Conservation (phyloP, 1,139 yeast genomes). For the Hansenula sp. region DNA sequence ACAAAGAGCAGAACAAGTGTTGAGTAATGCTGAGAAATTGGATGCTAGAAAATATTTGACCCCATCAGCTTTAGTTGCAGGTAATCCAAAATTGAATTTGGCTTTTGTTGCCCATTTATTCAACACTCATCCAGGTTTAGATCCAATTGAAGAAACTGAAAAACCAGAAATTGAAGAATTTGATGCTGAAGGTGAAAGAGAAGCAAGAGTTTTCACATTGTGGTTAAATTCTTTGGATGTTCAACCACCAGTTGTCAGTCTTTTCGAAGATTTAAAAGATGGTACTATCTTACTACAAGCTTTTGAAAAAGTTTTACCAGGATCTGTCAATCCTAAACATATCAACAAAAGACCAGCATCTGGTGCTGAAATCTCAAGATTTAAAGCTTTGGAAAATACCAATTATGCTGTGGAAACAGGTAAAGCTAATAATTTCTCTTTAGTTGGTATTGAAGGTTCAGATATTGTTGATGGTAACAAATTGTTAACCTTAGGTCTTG, state of each 20-base stretch:
- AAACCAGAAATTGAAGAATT: slow-evolving; percentile 86
- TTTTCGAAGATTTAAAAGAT: slow-evolving; percentile 93
- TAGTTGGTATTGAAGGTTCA: slow-evolving; percentile 97
- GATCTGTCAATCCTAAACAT: slow-evolving; percentile 74
- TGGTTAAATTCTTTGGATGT: slow-evolving; percentile 97
- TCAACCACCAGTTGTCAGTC: slow-evolving; percentile 86
- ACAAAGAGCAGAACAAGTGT: slow-evolving; percentile 81
- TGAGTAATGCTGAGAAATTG: slow-evolving; percentile 82
- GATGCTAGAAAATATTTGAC: slow-evolving; percentile 94
- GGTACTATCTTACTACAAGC: slow-evolving; percentile 90
- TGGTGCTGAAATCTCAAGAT: slow-evolving; percentile 74
- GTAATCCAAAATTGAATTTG: slow-evolving; percentile 92
- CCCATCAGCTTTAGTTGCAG: slow-evolving; percentile 88
- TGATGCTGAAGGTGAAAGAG: slow-evolving; percentile 99
- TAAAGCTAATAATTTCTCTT: slow-evolving; percentile 83
- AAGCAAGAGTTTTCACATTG: slow-evolving; percentile 94
- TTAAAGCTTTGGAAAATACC: slow-evolving; percentile 93
- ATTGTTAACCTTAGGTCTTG: slow-evolving; percentile 86
- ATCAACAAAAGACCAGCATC: slow-evolving; percentile 77
- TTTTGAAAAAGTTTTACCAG: slow-evolving; percentile 93
- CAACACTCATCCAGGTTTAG: slow-evolving; percentile 95
- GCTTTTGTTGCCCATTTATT: slow-evolving; percentile 97
- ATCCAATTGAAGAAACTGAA: slow-evolving; percentile 90
- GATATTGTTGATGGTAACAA: slow-evolving; percentile 95
- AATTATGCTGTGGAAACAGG: slow-evolving; percentile 97